phyloP scores from a whole-genome alignment of 192 early-diverging fungal species.

The Chytriomyces sp. region DNA sequence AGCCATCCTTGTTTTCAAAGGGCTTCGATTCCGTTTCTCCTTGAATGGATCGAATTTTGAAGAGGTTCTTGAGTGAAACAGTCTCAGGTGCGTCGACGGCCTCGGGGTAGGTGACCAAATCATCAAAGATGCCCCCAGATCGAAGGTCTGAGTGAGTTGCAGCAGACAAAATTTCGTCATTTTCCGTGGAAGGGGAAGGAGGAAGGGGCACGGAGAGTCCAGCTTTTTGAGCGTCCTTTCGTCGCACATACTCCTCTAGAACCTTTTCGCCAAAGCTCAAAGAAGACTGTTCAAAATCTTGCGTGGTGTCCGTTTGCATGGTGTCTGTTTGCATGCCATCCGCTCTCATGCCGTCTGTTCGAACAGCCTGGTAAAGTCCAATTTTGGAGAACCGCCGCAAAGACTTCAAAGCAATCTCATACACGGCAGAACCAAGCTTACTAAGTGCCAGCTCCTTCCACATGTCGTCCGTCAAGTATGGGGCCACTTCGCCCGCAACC shows the following conservation, averaged over 20 bases:
- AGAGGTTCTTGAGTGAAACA: background rate
- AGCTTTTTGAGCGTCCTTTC: background rate
- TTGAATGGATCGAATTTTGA: conserved; percentile 5
- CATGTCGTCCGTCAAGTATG: background rate
- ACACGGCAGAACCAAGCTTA: conserved; percentile 25
- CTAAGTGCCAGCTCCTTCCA: background rate
- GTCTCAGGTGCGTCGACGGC: background rate
- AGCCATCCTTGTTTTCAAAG: conserved; percentile 4
- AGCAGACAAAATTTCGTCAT: background rate
- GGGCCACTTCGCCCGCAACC: background rate
- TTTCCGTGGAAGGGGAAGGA: background rate
- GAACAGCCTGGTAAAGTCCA: background rate
- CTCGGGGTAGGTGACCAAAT: background rate
- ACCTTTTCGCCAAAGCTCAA: background rate
- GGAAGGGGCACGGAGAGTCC: background rate
- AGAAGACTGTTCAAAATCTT: background rate
- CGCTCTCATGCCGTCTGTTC: background rate
- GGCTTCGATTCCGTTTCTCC: background rate
- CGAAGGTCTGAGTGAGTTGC: background rate
- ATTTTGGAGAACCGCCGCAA: conserved; percentile 29
- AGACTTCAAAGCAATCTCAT: conserved; percentile 29
- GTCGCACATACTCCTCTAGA: background rate
- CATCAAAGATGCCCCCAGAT: background rate
- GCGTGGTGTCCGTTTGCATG: background rate
- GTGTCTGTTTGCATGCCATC: background rate